Evolutionary conservation across 805 yeast species (phyloP).

Genomic region (Spathaspora hagerdaliae): DNA sequence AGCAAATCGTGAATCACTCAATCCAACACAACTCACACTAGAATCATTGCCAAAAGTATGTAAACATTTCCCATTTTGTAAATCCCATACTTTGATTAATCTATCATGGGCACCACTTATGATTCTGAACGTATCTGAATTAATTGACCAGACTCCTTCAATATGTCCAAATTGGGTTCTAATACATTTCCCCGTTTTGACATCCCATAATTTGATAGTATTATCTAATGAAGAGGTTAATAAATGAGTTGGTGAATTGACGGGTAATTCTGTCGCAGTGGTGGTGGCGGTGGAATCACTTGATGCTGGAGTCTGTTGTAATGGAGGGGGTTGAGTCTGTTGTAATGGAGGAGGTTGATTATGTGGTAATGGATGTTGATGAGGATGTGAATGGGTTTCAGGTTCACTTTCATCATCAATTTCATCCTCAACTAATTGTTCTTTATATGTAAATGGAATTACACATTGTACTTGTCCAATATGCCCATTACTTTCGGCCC

Average conservation of each 20-base stretch:
- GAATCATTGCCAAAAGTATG: slow-evolving; percentile 82
- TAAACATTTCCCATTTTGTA: slow-evolving; percentile 90
- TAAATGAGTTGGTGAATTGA: slow-evolving; percentile 65
- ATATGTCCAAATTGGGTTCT: slow-evolving; percentile 97
- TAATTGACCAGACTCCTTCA: slow-evolving; percentile 97
- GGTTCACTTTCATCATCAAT: slow-evolving; percentile 36
- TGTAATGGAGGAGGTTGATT: not conserved
- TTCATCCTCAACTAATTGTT: slow-evolving; percentile 46
- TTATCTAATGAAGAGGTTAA: slow-evolving; percentile 87
- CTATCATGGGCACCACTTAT: slow-evolving; percentile 94
- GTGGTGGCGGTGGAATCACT: not conserved
- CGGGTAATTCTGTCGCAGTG: slow-evolving; percentile 10
- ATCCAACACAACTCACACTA: slow-evolving; percentile 63
- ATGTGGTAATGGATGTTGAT: not conserved
- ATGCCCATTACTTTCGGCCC: slow-evolving; percentile 72
- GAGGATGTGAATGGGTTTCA: slow-evolving; percentile 2
- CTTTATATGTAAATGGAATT: slow-evolving; percentile 75
- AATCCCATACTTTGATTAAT: slow-evolving; percentile 88
- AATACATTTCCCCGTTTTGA: slow-evolving; percentile 78
- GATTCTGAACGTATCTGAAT: slow-evolving; percentile 92
- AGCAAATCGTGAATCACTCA: slow-evolving; percentile 85
- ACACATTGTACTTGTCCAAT: slow-evolving; percentile 93
- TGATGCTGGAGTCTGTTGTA: slow-evolving; percentile 12
- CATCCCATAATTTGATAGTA: slow-evolving; percentile 91
- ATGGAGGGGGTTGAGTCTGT: slow-evolving; percentile 8